phyloP scores from a whole-genome alignment of 2,329 filamentous ascomycete genomes.

The Volutella citrinella region DNA sequence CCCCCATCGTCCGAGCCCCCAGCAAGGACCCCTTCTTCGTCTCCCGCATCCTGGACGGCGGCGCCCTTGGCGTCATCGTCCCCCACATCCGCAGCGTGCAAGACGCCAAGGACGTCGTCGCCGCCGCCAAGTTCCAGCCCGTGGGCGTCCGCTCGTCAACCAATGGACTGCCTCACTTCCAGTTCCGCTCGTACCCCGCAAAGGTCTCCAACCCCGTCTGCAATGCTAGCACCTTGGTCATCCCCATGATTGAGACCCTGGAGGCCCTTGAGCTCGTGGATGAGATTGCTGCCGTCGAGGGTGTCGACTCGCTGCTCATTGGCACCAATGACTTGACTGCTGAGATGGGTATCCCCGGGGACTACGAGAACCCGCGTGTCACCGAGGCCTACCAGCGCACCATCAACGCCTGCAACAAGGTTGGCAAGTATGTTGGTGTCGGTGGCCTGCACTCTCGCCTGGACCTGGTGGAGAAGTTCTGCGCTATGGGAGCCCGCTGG shows the following conservation, averaged over 20 bases:
- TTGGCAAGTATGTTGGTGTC: conserved; percentile 37
- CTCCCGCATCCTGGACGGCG: conserved; percentile 23
- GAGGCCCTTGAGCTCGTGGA: conserved; percentile 26
- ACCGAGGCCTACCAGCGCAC: conserved; percentile 29
- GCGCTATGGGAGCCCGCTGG: conserved; percentile 26
- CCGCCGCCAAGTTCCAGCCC: conserved; percentile 25
- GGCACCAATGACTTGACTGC: conserved; percentile 42
- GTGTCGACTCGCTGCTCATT: conserved; percentile 41
- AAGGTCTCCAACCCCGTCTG: conserved; percentile 18
- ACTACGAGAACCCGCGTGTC: conserved; percentile 19
- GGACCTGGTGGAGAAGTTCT: conserved; percentile 39
- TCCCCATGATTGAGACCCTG: conserved; percentile 28
- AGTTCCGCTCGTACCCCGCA: conserved; percentile 19
- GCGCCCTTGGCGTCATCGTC: conserved; percentile 24
- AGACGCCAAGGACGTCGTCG: conserved; percentile 24
- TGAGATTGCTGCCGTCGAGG: conserved; percentile 31
- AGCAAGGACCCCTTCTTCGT: conserved; percentile 25
- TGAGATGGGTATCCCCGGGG: conserved; percentile 35
- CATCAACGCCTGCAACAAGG: conserved; percentile 34
- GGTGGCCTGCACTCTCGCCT: conserved; percentile 38
- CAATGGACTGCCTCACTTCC: conserved; percentile 18
- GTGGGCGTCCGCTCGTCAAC: conserved; percentile 20
- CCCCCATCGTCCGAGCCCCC: conserved; percentile 22
- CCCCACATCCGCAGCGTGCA: conserved; percentile 22
- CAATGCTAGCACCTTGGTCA: conserved; percentile 21